Base-by-base conservation (phyloP, 306 rosid species). In the Sindora glabra region DNA sequence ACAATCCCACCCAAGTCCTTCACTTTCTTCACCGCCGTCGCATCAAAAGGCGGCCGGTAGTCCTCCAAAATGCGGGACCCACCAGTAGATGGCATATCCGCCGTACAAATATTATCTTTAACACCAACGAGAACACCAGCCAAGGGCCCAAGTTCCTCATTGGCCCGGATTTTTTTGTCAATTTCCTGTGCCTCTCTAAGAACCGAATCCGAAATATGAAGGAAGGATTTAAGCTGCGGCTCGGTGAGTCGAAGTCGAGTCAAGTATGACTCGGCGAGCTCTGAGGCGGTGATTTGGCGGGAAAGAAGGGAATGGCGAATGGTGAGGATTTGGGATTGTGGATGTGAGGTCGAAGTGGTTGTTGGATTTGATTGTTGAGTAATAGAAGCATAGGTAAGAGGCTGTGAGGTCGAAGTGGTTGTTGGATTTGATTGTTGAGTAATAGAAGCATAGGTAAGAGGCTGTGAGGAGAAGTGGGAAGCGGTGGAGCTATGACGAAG, bases 101-200 rank as follows among this genome's bases (percentile, higher is more conserved):
- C 66, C 3, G 99, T 92, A 48, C 99, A 92, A 1, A 92, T 82
- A n/a, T 92, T 92, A 49, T 92, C 99, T 78, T 92, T 92, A 10
- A 92, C 88, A 11, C 74, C 99, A 0, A 92, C 96, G 9, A 92
- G 71, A 0, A 89, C 89, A 1, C 99, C 99, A 27, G 94, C 95
- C 53, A 92, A 69, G 19, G 90, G 94, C 5, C 99, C 96, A 12
- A 81, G 19, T 5, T 89, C 89, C 38, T 83, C 82, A 2, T 81
- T 83, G 46, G 73, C 70, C n/a, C 53, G 33, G 25, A 86, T 74
- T 44, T 24, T 74, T 46, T 34, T 70, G 49, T 92, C 99, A 13
- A 92, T 64, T 39, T 54, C 65, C 4, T 61, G 69, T 1, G 96
- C 96, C 15, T 80, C 86, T 10, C 59, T 21, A 27, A 80, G 75